Conservation (phyloP, 2,329 filamentous ascomycete species). For the Fusarium illudens region DNA sequence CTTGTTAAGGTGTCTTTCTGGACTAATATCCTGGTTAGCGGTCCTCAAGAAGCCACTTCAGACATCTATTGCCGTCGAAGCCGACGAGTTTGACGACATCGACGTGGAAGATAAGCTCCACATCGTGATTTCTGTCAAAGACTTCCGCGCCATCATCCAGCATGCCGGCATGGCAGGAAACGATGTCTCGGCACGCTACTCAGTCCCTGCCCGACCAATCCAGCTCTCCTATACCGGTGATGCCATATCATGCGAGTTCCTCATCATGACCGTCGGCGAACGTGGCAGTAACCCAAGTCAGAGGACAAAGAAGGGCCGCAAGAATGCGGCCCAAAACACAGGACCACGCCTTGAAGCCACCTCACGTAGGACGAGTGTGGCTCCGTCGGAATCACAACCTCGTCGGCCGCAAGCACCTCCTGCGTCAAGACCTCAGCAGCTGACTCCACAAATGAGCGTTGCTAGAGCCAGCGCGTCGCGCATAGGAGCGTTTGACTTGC, state of each 20-base stretch:
- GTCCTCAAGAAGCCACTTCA: slow-evolving; percentile 82
- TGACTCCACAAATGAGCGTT: slow-evolving; percentile 47
- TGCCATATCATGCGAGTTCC: slow-evolving; percentile 77
- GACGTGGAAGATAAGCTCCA: slow-evolving; percentile 78
- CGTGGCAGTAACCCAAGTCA: slow-evolving; percentile 58
- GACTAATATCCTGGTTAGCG: slow-evolving; percentile 54
- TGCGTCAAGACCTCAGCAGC: slow-evolving; percentile 42
- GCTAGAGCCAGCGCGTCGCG: slow-evolving; percentile 48
- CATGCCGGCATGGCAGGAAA: slow-evolving; percentile 76
- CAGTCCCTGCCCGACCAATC: slow-evolving; percentile 74
- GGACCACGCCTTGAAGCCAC: slow-evolving; percentile 58
- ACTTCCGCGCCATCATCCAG: slow-evolving; percentile 80
- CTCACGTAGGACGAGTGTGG: slow-evolving; percentile 55
- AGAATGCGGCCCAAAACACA: slow-evolving; percentile 45
- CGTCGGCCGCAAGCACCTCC: slow-evolving; percentile 35
- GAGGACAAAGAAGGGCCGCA: slow-evolving; percentile 58
- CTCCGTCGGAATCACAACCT: slow-evolving; percentile 46
- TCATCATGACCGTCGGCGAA: slow-evolving; percentile 83
- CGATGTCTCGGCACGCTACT: slow-evolving; percentile 74
- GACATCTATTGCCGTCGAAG: slow-evolving; percentile 80
- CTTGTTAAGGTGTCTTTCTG: not conserved
- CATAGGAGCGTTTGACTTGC: slow-evolving; percentile 54
- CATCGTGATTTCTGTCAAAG: slow-evolving; percentile 82
- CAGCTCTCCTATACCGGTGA: slow-evolving; percentile 76
- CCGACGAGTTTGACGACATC: slow-evolving; percentile 79